Percentiles rank a stretch among this genome's conserved stretches.
These are phyloP conservation scores for Termitomyces sp. DNA, from an alignment of 768 basidiomycete species.

Conservation along the genomic window DNA sequence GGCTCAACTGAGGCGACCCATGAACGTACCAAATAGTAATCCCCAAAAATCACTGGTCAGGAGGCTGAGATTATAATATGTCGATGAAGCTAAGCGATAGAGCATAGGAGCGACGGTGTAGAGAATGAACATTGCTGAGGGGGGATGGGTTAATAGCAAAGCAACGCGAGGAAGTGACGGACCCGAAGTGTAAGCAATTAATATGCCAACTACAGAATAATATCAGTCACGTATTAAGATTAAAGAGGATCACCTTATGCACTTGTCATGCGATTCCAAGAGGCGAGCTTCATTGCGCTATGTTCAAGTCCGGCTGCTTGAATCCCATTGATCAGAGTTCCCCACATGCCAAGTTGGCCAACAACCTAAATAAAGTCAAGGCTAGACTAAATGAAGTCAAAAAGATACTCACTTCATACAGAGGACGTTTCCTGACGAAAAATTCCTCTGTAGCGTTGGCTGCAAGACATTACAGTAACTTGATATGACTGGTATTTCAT, in stretches of 20 bases:
- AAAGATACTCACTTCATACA: constrained; percentile 55
- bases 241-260: constrained; percentile 17
- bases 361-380: constrained; percentile 45
- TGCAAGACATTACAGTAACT: constrained; percentile 20
- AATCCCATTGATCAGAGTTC: constrained; percentile 70
- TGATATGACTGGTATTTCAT: not conserved
- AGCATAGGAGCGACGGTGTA: constrained; percentile 84
- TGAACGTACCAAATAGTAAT: constrained; percentile 58
- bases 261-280: constrained; percentile 74
- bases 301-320: constrained; percentile 77
- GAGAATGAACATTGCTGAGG: constrained; percentile 71
- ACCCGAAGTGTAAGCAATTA: constrained; percentile 35
- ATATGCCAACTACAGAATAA: constrained; percentile 32
- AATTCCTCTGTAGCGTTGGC: constrained; percentile 89
- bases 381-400: not conserved
- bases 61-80: constrained; percentile 79
- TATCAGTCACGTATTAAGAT: not conserved
- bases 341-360: constrained; percentile 84
- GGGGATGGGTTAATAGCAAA: not conserved
- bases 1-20: not conserved
- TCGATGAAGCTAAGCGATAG: constrained; percentile 81
- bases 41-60: constrained; percentile 90
- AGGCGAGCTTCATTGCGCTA: constrained; percentile 51
- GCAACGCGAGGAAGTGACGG: constrained; percentile 7
- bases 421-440: constrained; percentile 70